phyloP scores from a whole-genome alignment of 805 yeast species.

The Metschnikowia cerradonensis region DNA sequence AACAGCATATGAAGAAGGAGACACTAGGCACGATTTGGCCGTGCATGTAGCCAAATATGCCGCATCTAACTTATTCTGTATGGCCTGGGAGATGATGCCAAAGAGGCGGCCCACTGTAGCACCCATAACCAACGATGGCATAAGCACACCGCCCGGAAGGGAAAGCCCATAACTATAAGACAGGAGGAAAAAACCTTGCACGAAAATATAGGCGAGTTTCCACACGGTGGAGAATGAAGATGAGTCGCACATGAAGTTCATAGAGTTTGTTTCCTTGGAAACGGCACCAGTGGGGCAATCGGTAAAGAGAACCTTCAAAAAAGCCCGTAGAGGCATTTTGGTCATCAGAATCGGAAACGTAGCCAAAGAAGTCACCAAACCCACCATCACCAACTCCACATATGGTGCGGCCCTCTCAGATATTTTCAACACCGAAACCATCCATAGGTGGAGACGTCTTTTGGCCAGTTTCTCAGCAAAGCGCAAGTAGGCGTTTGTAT shows the following conservation, averaged over 20 bases:
- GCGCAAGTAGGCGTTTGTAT: slow-evolving; percentile 44
- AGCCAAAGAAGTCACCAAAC: slow-evolving; percentile 49
- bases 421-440: slow-evolving; percentile 14
- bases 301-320: slow-evolving; percentile 60
- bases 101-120: slow-evolving; percentile 54
- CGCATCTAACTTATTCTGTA: slow-evolving; percentile 39
- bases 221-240: slow-evolving; percentile 22
- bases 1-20: slow-evolving; percentile 85
- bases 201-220: slow-evolving; percentile 34
- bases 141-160: slow-evolving; percentile 64
- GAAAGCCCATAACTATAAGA: slow-evolving; percentile 66
- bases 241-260: slow-evolving; percentile 35
- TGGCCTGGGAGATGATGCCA: slow-evolving; percentile 48
- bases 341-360: slow-evolving; percentile 55
- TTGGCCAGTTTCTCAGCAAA: slow-evolving; percentile 32
- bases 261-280: slow-evolving; percentile 17
- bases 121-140: slow-evolving; percentile 63
- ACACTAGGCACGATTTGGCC: slow-evolving; percentile 52
- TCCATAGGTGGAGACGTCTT: slow-evolving; percentile 16
- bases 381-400: slow-evolving; percentile 47
- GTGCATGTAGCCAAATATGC: slow-evolving; percentile 39
- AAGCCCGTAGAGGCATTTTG: slow-evolving; percentile 50
- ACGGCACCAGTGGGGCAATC: slow-evolving; percentile 46
- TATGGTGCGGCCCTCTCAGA: slow-evolving; percentile 24
- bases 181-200: slow-evolving; percentile 56